phyloP scores from a whole-genome alignment of 352 stramenopile species.

The Phytophthora vignae region DNA sequence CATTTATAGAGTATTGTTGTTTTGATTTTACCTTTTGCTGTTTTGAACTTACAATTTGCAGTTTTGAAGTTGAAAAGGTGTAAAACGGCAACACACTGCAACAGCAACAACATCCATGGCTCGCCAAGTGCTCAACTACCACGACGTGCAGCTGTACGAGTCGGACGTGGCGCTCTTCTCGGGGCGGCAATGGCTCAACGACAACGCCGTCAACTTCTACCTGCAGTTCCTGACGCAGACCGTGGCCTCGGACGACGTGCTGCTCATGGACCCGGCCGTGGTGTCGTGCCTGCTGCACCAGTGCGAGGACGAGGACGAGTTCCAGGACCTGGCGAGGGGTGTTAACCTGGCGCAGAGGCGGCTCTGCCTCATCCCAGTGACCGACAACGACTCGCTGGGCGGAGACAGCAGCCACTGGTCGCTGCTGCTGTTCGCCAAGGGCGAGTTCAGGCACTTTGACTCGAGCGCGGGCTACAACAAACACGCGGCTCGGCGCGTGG shows the following conservation, averaged over 20 bases:
- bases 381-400: slow-evolving; percentile 67
- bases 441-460: slow-evolving; percentile 73
- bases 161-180: slow-evolving; percentile 80
- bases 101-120: slow-evolving; percentile 29
- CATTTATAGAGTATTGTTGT: no score
- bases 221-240: slow-evolving; percentile 73
- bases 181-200: slow-evolving; percentile 76
- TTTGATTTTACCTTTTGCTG: no score
- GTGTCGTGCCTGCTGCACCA: slow-evolving; percentile 86
- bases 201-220: slow-evolving; percentile 89
- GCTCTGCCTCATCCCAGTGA: slow-evolving; percentile 76
- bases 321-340: slow-evolving; percentile 59
- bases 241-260: slow-evolving; percentile 35
- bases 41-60: no score
- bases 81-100: background rate
- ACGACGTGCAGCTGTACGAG: slow-evolving; percentile 86
- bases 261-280: slow-evolving; percentile 82
- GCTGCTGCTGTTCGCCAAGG: slow-evolving; percentile 57
- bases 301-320: slow-evolving; percentile 87
- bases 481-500: slow-evolving; percentile 51
- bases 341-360: slow-evolving; percentile 45
- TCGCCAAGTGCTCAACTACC: slow-evolving; percentile 74
- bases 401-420: slow-evolving; percentile 80
- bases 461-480: slow-evolving; percentile 75
- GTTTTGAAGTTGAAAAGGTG: no score